phyloP scores from a whole-genome alignment of 2,329 filamentous ascomycete genomes.

The Zalaria obscura region DNA sequence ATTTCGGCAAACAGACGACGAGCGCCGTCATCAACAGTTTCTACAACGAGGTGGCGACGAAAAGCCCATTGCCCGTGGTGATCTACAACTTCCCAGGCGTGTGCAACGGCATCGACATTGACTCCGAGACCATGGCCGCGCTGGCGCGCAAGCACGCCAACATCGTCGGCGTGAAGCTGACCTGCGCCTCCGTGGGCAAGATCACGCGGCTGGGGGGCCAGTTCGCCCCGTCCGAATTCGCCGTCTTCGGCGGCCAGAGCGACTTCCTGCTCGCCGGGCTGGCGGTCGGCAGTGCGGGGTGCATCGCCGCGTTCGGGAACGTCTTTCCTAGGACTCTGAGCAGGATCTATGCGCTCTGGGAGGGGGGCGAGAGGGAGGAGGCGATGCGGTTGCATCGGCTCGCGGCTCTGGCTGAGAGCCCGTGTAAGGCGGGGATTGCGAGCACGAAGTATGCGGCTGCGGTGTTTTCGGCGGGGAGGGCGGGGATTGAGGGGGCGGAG shows the following conservation, averaged over 20 bases:
- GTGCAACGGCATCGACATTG: constrained; percentile 53
- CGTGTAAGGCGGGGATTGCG: constrained; percentile 52
- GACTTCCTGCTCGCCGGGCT: constrained; percentile 46
- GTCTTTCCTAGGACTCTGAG: constrained; percentile 42
- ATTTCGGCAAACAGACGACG: constrained; percentile 30
- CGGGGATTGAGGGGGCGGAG: constrained; percentile 46
- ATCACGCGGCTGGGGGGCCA: constrained; percentile 40
- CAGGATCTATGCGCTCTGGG: constrained; percentile 47
- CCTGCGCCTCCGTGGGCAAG: constrained; percentile 48
- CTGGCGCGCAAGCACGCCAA: constrained; percentile 39
- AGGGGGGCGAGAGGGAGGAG: constrained; percentile 40
- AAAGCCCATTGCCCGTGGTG: constrained; percentile 47
- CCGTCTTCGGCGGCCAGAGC: constrained; percentile 52
- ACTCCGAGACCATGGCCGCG: constrained; percentile 45
- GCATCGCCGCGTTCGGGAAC: constrained; percentile 39
- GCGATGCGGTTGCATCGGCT: constrained; percentile 46
- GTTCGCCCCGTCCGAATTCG: constrained; percentile 42
- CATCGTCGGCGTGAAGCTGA: constrained; percentile 52
- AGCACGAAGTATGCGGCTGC: constrained; percentile 55
- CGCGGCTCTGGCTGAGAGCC: constrained; percentile 50
- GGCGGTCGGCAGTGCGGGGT: constrained; percentile 32
- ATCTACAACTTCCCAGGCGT: constrained; percentile 61
- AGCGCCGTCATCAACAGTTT: constrained; percentile 26
- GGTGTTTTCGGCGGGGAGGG: constrained; percentile 41
- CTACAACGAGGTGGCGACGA: constrained; percentile 38